phyloP scores from a whole-genome alignment of 768 basidiomycete genomes.

The Tulasnella sp. region DNA sequence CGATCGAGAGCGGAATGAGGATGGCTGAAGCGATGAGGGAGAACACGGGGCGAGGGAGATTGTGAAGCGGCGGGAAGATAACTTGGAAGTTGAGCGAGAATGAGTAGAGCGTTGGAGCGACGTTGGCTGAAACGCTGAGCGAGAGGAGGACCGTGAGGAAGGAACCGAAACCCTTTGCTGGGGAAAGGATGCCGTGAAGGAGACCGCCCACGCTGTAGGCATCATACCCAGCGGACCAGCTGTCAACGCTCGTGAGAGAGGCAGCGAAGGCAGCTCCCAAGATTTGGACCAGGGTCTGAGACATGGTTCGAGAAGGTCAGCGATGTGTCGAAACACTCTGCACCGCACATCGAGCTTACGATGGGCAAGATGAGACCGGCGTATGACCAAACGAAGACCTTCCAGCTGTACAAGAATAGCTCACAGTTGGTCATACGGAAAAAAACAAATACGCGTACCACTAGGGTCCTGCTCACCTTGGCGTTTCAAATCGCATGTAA shows the following conservation, averaged over 20 bases:
- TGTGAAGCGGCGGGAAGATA: slow-evolving; percentile 46
- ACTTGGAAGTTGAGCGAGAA: slow-evolving; percentile 67
- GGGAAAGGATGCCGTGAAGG: slow-evolving; percentile 35
- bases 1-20: slow-evolving; percentile 56
- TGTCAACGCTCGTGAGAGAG: slow-evolving; percentile 47
- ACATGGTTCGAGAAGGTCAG: not conserved
- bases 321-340: not conserved
- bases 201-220: slow-evolving; percentile 62
- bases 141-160: slow-evolving; percentile 64
- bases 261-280: slow-evolving; percentile 62
- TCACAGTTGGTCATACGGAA: slow-evolving; percentile 18
- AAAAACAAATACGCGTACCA: no score
- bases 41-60: slow-evolving; percentile 31
- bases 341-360: slow-evolving; percentile 33
- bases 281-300: slow-evolving; percentile 39
- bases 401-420: slow-evolving; percentile 35
- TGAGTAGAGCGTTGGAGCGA: slow-evolving; percentile 77
- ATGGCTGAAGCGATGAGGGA: slow-evolving; percentile 12
- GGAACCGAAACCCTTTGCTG: slow-evolving; percentile 55
- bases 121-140: slow-evolving; percentile 71
- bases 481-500: slow-evolving; percentile 53
- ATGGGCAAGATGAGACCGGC: slow-evolving; percentile 54
- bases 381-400: slow-evolving; percentile 58
- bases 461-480: slow-evolving; percentile 38
- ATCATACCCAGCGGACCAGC: slow-evolving; percentile 33